Evolutionary conservation across 2,329 filamentous ascomycete species (phyloP).

Genomic region (Trichoderma asperellum): DNA sequence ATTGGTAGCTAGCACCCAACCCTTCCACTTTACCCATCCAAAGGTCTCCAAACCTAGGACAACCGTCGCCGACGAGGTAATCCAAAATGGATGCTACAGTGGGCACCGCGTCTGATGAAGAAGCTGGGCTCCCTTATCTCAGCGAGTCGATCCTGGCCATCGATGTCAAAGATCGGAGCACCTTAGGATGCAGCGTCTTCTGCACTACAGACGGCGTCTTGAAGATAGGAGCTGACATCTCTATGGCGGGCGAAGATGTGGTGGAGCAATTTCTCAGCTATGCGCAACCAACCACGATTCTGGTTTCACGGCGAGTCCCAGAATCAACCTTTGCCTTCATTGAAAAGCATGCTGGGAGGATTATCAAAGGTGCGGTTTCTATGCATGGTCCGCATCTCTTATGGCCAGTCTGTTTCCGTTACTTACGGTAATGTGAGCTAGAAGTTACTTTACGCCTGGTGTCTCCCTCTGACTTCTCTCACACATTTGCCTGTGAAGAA

Average conservation of each 20-base stretch:
- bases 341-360: constrained; percentile 33
- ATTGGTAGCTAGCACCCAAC: too few relatives aligned
- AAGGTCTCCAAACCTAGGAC: neutral
- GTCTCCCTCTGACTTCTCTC: constrained; percentile 72
- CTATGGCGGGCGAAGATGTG: constrained; percentile 68
- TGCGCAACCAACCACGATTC: constrained; percentile 58
- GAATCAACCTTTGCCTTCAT: constrained; percentile 43
- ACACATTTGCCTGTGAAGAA: constrained; percentile 67
- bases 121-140: neutral
- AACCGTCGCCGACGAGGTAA: neutral
- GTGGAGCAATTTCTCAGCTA: constrained; percentile 64
- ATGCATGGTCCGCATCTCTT: neutral
- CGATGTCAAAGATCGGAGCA: constrained; percentile 70
- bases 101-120: neutral
- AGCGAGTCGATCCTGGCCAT: constrained; percentile 68
- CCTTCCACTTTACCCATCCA: neutral
- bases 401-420: constrained; percentile 16
- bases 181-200: constrained; percentile 85
- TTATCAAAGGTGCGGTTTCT: neutral
- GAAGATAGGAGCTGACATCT: constrained; percentile 76
- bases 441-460: constrained; percentile 62
- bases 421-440: neutral
- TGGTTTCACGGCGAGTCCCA: constrained; percentile 55
- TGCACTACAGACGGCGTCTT: constrained; percentile 69
- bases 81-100: neutral